These are phyloP conservation scores for Funneliformis caledonium DNA, from an alignment of 371 early-diverging fungal species.

Conservation along the genomic window DNA sequence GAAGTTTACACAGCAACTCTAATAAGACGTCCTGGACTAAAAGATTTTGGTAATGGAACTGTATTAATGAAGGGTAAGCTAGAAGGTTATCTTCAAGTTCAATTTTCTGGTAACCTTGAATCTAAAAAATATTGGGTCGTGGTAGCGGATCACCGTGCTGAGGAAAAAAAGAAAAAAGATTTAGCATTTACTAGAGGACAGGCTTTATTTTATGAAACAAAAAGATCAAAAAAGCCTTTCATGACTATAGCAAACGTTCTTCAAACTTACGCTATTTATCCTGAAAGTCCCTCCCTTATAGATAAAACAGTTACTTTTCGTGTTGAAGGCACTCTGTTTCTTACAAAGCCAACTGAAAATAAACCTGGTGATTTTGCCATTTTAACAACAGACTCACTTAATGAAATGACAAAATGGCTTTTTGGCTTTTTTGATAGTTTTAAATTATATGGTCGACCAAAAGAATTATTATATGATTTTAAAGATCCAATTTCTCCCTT, in stretches of 20 bases:
- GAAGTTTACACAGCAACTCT: slow-evolving; percentile 72
- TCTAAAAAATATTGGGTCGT: slow-evolving; percentile 70
- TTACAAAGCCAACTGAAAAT: slow-evolving; percentile 12
- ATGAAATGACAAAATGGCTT: slow-evolving; percentile 53
- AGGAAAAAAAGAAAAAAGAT: slow-evolving; percentile 53
- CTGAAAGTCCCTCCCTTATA: slow-evolving; percentile 56
- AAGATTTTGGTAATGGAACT: slow-evolving; percentile 44
- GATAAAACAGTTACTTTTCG: slow-evolving; percentile 55
- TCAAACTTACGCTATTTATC: slow-evolving; percentile 77
- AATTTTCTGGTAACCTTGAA: slow-evolving; percentile 59
- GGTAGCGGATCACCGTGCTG: slow-evolving; percentile 54
- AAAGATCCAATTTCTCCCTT: slow-evolving; percentile 35
- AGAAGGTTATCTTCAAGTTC: slow-evolving; percentile 63
- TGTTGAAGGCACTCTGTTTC: slow-evolving; percentile 48
- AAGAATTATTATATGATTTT: slow-evolving; percentile 39
- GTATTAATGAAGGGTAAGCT: slow-evolving; percentile 47
- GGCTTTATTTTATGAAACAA: slow-evolving; percentile 57
- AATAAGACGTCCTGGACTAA: slow-evolving; percentile 53
- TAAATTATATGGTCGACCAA: slow-evolving; percentile 55
- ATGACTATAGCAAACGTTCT: slow-evolving; percentile 57
- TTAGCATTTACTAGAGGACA: slow-evolving; percentile 47
- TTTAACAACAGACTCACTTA: slow-evolving; percentile 51
- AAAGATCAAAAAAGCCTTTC: slow-evolving; percentile 59
- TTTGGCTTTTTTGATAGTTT: slow-evolving; percentile 55
- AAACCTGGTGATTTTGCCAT: slow-evolving; percentile 49